Evolutionary conservation across 176 grass and related monocot genomes (phyloP).

Genomic region (Avena sativa): DNA sequence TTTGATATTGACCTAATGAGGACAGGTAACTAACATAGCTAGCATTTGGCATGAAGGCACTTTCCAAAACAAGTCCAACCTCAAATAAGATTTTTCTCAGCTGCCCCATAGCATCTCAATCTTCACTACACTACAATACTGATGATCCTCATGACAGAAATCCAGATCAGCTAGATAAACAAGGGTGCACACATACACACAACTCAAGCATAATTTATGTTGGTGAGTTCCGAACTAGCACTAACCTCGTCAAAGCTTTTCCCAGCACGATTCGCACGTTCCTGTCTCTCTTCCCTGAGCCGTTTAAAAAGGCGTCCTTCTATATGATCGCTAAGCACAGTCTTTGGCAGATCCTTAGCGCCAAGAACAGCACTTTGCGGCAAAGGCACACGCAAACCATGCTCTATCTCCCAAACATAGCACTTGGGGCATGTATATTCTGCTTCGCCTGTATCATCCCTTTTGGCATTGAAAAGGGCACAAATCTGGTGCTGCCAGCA

Average conservation of each 20-base stretch:
- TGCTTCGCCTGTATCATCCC: slow-evolving; percentile 66
- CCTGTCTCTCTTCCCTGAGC: slow-evolving; percentile 79
- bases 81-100: slow-evolving; percentile 14
- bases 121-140: slow-evolving; percentile 10
- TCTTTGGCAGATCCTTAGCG: slow-evolving; percentile 86
- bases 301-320: slow-evolving; percentile 72
- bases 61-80: slow-evolving; percentile 27
- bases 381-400: slow-evolving; percentile 63
- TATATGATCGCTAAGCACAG: slow-evolving; percentile 78
- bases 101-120: slow-evolving; percentile 18
- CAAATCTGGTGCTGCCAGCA: slow-evolving; percentile 95
- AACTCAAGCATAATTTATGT: neutral
- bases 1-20: neutral
- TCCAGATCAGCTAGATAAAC: slow-evolving; percentile 27
- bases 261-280: slow-evolving; percentile 56
- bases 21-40: slow-evolving; percentile 1
- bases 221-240: neutral
- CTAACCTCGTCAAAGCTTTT: slow-evolving; percentile 76
- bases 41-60: slow-evolving; percentile 2
- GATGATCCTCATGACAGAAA: slow-evolving; percentile 12
- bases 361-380: slow-evolving; percentile 76
- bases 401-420: slow-evolving; percentile 71
- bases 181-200: neutral
- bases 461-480: slow-evolving; percentile 83
- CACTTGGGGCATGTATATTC: slow-evolving; percentile 84